Evolutionary conservation across 176 grass and related monocot genomes (phyloP), one percentile per base, ranked within the genome.

Genomic region (Phyllostachys edulis): DNA sequence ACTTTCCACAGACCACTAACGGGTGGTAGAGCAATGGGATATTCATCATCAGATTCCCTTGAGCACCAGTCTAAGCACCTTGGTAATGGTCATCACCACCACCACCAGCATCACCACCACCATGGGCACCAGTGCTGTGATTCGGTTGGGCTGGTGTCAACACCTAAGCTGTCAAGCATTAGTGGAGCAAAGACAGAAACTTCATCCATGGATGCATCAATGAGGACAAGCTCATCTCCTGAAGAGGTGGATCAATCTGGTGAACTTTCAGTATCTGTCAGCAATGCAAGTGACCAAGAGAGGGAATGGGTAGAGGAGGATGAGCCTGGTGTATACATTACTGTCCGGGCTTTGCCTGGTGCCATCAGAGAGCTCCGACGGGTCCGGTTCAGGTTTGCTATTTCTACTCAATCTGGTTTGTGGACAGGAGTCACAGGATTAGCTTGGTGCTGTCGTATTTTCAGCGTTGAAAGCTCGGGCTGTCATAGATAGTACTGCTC

Each of bases 251-350:
- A 97, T 63, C 85, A 10, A 39, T 97, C 85, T 20, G 85, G 88
- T 51, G 94, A 93, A 64, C 79, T 92, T 40, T 94, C 87, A 2
- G 91, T 77, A 21, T 94, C 88, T 42, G 46, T 94, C 27, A 97
- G 94, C 85, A 90, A 97, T 82, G 90, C 83, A n/a, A 97, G 92
- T 21, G 92, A 94, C 26, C 83, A 89, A 57, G 91, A 94, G 71
- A 92, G 91, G 37, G 94, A 97, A 67, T 94, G 92, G 94, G 85
- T 94, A 51, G 90, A 97, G 76, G 94, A 97, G 83, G 94, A 97
- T 57, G 89, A 94, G 23, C 88, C 94, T 47, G 94, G 92, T 75
- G 91, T 97, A 39, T 97, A 97, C 68, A 92, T 97, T 67, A 92
- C 94, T 63, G 82, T 97, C 62, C 80, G 90, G 16, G 88, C 67